phyloP scores from a whole-genome alignment of 352 stramenopile genomes.

The Phytophthora ohioensis region DNA sequence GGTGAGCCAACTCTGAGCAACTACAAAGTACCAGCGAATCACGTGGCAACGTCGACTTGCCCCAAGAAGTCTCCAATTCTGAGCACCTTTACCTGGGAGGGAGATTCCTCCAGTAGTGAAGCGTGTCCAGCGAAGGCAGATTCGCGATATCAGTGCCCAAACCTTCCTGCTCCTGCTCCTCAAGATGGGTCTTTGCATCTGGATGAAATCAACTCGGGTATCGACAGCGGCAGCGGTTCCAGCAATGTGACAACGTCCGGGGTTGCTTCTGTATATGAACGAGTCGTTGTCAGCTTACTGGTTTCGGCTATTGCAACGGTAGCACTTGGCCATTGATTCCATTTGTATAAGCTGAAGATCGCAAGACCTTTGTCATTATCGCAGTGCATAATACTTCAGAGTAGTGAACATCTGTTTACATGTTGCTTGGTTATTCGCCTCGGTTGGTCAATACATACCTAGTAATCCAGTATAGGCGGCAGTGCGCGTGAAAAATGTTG shows the following conservation, averaged over 20 bases:
- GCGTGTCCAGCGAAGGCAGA: slow-evolving; percentile 36
- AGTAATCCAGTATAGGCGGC: not conserved
- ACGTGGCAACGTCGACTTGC: slow-evolving; percentile 28
- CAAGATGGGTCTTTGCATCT: slow-evolving; percentile 23
- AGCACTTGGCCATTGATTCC: slow-evolving; percentile 1
- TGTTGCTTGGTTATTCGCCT: not conserved
- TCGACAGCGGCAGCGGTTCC: not conserved
- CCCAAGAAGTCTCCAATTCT: slow-evolving; percentile 26
- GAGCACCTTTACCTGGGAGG: slow-evolving; percentile 30
- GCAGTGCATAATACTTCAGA: too few species aligned
- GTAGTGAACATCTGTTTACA: too few species aligned
- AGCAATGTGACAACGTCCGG: slow-evolving; percentile 10
- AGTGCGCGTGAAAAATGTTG: not conserved
- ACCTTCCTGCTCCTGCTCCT: slow-evolving; percentile 15
- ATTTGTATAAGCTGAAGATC: not conserved
- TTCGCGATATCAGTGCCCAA: slow-evolving; percentile 47
- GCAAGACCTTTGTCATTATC: too few species aligned
- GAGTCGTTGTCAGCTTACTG: slow-evolving; percentile 2
- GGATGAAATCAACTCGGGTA: slow-evolving; percentile 24
- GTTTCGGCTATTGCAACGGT: slow-evolving; percentile 13
- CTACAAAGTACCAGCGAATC: slow-evolving; percentile 36
- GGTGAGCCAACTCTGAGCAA: slow-evolving; percentile 40
- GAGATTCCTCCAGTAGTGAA: slow-evolving; percentile 32
- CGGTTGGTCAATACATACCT: not conserved
- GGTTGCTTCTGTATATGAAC: not conserved